phyloP scores from a whole-genome alignment of 768 basidiomycete species.

The Boletus rubescentipes region DNA sequence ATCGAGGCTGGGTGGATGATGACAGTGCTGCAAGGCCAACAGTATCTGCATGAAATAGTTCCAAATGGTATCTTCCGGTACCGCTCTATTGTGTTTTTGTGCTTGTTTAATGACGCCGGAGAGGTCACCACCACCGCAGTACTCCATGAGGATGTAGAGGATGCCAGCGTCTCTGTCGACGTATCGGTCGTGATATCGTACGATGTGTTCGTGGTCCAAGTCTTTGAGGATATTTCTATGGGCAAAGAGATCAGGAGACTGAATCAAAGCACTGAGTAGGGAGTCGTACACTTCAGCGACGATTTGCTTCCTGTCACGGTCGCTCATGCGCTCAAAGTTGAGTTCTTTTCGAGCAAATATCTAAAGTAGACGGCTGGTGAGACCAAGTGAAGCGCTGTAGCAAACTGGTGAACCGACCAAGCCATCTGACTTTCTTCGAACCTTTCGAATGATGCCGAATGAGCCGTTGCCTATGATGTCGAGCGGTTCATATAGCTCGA shows the following conservation, averaged over 20 bases:
- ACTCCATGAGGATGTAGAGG: constrained; percentile 98
- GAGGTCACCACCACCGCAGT: constrained; percentile 95
- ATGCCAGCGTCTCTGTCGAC: constrained; percentile 90
- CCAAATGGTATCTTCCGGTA: constrained; percentile 95
- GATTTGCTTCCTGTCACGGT: constrained; percentile 94
- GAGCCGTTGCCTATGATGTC: constrained; percentile 96
- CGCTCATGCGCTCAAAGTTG: constrained; percentile 96
- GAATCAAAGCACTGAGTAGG: not conserved
- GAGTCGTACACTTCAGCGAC: constrained; percentile 91
- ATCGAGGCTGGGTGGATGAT: constrained; percentile 60
- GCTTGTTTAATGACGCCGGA: constrained; percentile 83
- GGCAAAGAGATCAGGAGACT: not conserved
- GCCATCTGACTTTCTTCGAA: constrained; percentile 80
- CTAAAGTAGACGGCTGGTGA: constrained; percentile 36
- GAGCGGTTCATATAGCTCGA: constrained; percentile 82
- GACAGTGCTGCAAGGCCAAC: constrained; percentile 88
- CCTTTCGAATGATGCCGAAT: constrained; percentile 97
- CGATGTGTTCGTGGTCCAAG: constrained; percentile 92
- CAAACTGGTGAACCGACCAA: constrained; percentile 49
- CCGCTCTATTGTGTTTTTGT: constrained; percentile 60
- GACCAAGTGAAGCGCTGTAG: constrained; percentile 3
- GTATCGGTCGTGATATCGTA: constrained; percentile 89
- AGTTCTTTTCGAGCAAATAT: constrained; percentile 91
- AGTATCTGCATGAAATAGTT: constrained; percentile 93
- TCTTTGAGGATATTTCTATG: constrained; percentile 94